Conservation (phyloP, 768 basidiomycete genomes). For the Trametes cinnabarina region DNA sequence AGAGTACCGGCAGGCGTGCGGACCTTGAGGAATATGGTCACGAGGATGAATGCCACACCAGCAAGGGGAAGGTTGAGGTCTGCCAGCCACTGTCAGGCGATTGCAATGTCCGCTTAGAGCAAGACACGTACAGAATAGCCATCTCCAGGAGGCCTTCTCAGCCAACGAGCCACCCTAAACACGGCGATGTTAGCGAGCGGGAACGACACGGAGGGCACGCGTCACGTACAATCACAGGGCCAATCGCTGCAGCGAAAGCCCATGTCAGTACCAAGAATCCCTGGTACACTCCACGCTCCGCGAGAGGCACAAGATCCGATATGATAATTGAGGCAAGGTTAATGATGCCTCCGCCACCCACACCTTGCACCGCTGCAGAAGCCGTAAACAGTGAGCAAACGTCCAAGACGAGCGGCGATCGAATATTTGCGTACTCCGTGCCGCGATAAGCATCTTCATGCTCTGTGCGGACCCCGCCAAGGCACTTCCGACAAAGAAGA, state of each 20-base stretch:
- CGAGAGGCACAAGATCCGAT: slow-evolving; percentile 28
- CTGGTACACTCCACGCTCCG: slow-evolving; percentile 34
- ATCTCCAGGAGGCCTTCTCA: slow-evolving; percentile 14
- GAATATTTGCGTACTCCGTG: slow-evolving; percentile 23
- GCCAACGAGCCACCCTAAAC: slow-evolving; percentile 27
- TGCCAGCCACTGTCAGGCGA: slow-evolving; percentile 2
- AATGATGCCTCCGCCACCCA: slow-evolving; percentile 27
- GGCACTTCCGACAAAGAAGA: slow-evolving; percentile 42
- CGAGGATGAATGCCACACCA: slow-evolving; percentile 13
- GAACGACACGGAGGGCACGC: background rate
- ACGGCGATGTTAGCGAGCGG: background rate
- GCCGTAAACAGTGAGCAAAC: background rate
- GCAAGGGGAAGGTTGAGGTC: slow-evolving; percentile 37
- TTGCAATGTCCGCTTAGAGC: background rate
- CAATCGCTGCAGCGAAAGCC: slow-evolving; percentile 19
- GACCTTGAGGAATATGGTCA: slow-evolving; percentile 15
- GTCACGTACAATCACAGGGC: slow-evolving; percentile 24
- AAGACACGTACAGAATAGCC: slow-evolving; percentile 15
- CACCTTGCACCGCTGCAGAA: slow-evolving; percentile 26
- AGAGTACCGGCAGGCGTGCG: slow-evolving; percentile 30
- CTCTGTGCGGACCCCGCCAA: slow-evolving; percentile 38
- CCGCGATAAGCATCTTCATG: slow-evolving; percentile 42
- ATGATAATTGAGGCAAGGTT: slow-evolving; percentile 24
- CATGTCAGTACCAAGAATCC: slow-evolving; percentile 19
- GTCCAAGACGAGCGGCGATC: background rate